Evolutionary conservation across 371 early-diverging fungal genomes (phyloP), one percentile per base, ranked within the genome.

Genomic region (Lichtheimia corymbifera): DNA sequence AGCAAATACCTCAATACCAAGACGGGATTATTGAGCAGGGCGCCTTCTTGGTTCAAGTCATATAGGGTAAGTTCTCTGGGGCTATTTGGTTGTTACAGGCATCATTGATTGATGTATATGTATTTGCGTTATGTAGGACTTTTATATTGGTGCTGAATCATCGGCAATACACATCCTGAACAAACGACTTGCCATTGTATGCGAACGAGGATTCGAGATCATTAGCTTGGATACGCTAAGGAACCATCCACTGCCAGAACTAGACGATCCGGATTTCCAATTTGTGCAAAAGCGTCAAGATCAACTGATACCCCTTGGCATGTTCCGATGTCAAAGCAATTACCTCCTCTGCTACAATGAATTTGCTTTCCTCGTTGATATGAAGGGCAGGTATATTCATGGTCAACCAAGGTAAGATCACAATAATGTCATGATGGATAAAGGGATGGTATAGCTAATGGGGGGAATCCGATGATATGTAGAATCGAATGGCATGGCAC

Each of bases 311-410:
- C 96, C 97, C 1, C 81, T 96, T 30, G 88, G 91, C 4, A 86
- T 97, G 63, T 96, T 90, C 75, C 82, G 92, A 14, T 83, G 93
- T 35, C 80, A 83, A 35, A 87, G 90, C 11, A 83, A 91, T 67
- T 93, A 92, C 67, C 63, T 97, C 45, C 83, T 96, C 20, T 96
- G 96, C 70, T 97, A 95, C 72, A 88, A 93, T 75, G 91, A 90
- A 58, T 93, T 93, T 79, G 93, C 88, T 0, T 96, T 96, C 65
- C 92, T 87, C 67, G 93, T 97, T 28, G 88, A 95, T 72, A 87
- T 86, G 50, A 76, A 72, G 43, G 70, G 70, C 7, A 24, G 40
- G 0, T 63, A 58, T 18, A 55, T 61, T 43, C 13, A 57, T 15
- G 50, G 43, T 17, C 53, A 58, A 17, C 24, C 53, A 9, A 45